Conservation (phyloP, 2,329 filamentous ascomycete genomes). For the Neonectria neomacrospora region DNA sequence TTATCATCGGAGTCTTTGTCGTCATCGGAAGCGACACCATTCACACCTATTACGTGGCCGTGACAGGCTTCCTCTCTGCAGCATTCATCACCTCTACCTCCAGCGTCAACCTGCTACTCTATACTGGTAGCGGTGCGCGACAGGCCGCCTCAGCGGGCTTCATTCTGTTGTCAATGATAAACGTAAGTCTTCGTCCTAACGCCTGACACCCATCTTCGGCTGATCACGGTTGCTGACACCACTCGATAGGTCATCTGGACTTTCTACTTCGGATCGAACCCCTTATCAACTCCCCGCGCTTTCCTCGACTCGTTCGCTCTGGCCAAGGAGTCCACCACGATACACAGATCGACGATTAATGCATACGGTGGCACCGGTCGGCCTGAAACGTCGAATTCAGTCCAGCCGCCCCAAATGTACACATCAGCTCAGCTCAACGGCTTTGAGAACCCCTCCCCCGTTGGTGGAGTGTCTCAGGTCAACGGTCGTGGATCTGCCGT, state of each 20-base stretch:
- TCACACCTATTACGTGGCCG: slow-evolving; percentile 89
- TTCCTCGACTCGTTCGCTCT: slow-evolving; percentile 97
- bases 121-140: slow-evolving; percentile 75
- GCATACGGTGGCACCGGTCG: slow-evolving; percentile 77
- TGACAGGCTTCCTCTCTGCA: slow-evolving; percentile 86
- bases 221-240: slow-evolving; percentile 24
- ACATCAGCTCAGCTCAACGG: slow-evolving; percentile 94
- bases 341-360: slow-evolving; percentile 77
- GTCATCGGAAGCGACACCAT: slow-evolving; percentile 87
- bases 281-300: slow-evolving; percentile 84
- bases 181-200: slow-evolving; percentile 68
- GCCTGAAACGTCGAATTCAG: slow-evolving; percentile 84
- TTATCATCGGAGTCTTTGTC: slow-evolving; percentile 81
- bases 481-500: slow-evolving; percentile 58
- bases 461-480: slow-evolving; percentile 73
- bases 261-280: slow-evolving; percentile 96
- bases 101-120: slow-evolving; percentile 87
- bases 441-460: slow-evolving; percentile 94
- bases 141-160: slow-evolving; percentile 93
- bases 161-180: slow-evolving; percentile 92
- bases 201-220: not conserved
- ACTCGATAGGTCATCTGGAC: slow-evolving; percentile 89
- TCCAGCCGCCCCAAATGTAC: slow-evolving; percentile 92
- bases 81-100: slow-evolving; percentile 88
- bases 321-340: slow-evolving; percentile 81